Evolutionary conservation across 2,329 filamentous ascomycete species (phyloP).

Genomic region (Beauveria asiatica): DNA sequence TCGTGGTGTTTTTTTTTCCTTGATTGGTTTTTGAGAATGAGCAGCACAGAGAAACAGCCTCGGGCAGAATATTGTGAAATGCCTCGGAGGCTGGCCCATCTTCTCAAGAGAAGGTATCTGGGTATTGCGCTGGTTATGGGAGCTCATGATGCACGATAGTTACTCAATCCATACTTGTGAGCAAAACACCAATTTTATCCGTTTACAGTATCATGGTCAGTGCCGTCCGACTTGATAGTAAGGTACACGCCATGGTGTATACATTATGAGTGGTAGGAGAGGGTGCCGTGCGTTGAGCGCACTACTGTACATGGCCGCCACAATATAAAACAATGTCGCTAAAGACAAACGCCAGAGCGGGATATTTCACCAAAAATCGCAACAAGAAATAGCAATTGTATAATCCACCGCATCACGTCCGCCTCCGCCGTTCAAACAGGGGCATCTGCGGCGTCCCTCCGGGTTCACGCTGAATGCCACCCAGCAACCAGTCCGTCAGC

Average conservation of each 20-base stretch:
- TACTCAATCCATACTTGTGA: background rate
- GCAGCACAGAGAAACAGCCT: conserved; percentile 11
- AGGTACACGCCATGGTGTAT: no score
- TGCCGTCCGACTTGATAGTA: background rate
- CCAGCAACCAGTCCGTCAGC: conserved; percentile 88
- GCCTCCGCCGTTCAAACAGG: conserved; percentile 25
- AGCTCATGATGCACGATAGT: background rate
- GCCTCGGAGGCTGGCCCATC: conserved; percentile 23
- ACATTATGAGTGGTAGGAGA: background rate
- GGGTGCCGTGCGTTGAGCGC: background rate
- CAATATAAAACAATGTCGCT: background rate
- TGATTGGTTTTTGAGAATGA: conserved; percentile 15
- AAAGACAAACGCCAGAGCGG: conserved; percentile 9
- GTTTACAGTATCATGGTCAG: background rate
- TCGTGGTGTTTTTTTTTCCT: conserved; percentile 6
- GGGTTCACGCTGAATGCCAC: conserved; percentile 56
- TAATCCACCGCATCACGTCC: conserved; percentile 15
- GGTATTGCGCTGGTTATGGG: background rate
- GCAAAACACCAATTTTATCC: background rate
- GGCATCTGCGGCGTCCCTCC: conserved; percentile 26
- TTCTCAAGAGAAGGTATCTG: background rate
- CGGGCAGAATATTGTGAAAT: conserved; percentile 60
- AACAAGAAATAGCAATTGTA: background rate
- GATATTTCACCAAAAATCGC: background rate
- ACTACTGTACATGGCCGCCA: background rate